Conservation (phyloP, 495 filamentous ascomycete species). For the Achaetomiella virescens region DNA sequence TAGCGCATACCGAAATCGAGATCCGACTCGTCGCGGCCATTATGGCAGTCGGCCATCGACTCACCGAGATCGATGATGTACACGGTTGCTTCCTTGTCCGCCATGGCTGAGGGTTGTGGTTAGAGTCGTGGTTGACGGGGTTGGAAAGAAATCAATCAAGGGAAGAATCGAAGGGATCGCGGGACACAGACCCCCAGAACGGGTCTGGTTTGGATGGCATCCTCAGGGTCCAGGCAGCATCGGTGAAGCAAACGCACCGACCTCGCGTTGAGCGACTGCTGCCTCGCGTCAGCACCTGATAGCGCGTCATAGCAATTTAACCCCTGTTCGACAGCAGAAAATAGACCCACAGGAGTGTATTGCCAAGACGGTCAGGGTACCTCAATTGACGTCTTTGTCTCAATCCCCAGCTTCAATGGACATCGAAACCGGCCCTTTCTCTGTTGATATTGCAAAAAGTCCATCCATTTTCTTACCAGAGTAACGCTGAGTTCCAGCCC, state of each 20-base stretch:
- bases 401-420: too few relatives aligned
- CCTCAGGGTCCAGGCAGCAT: constrained; percentile 24
- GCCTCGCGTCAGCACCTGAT: constrained; percentile 28
- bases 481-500: neutral
- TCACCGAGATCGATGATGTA: constrained; percentile 83
- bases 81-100: constrained; percentile 87
- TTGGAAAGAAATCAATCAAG: neutral
- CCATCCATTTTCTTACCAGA: too few relatives aligned
- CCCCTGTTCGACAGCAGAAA: neutral
- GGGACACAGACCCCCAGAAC: neutral
- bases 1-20: constrained; percentile 88
- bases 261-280: constrained; percentile 9
- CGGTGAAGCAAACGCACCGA: constrained; percentile 9
- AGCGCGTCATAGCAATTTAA: constrained; percentile 17
- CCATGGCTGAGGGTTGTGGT: constrained; percentile 52
- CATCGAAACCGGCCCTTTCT: too few relatives aligned
- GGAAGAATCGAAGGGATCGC: neutral
- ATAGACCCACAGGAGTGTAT: neutral
- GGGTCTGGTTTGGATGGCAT: neutral
- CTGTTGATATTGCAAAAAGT: too few relatives aligned
- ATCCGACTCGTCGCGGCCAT: constrained; percentile 72
- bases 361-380: neutral
- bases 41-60: constrained; percentile 71
- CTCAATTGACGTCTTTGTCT: too few relatives aligned
- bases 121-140: neutral